Evolutionary conservation across 2,329 filamentous ascomycete species (phyloP).

Genomic region (Alternaria hordeiaustralica): DNA sequence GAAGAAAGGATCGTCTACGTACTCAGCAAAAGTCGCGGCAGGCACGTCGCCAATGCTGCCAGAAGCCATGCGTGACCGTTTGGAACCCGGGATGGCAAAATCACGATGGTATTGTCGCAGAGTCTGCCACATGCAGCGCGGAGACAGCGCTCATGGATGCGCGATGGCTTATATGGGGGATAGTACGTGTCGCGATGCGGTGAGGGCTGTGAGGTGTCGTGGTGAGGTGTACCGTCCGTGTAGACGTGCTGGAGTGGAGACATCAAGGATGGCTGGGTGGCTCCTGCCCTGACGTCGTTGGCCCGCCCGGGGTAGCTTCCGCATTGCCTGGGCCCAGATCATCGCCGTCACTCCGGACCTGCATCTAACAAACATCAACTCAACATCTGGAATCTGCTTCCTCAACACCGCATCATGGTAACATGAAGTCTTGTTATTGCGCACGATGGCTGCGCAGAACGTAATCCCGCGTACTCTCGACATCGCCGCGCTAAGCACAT

Average conservation of each 20-base stretch:
- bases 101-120: slow-evolving; percentile 46
- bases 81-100: slow-evolving; percentile 48
- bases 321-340: neutral
- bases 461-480: neutral
- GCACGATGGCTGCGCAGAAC: neutral
- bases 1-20: slow-evolving; percentile 47
- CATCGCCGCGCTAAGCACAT: neutral
- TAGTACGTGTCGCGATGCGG: neutral
- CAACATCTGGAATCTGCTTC: neutral
- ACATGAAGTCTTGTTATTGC: neutral
- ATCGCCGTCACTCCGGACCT: neutral
- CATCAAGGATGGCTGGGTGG: neutral
- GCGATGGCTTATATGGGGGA: neutral
- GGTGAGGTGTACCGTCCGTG: neutral
- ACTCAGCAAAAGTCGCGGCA: slow-evolving; percentile 61
- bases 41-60: slow-evolving; percentile 55
- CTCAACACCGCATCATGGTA: neutral
- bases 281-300: slow-evolving; percentile 1
- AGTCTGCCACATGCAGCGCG: slow-evolving; percentile 48
- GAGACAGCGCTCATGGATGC: slow-evolving; percentile 33
- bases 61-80: slow-evolving; percentile 54
- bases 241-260: neutral
- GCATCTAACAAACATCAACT: neutral
- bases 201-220: neutral
- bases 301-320: neutral